Conservation (phyloP, 2,329 filamentous ascomycete genomes). For the Monilinia fructigena region DNA sequence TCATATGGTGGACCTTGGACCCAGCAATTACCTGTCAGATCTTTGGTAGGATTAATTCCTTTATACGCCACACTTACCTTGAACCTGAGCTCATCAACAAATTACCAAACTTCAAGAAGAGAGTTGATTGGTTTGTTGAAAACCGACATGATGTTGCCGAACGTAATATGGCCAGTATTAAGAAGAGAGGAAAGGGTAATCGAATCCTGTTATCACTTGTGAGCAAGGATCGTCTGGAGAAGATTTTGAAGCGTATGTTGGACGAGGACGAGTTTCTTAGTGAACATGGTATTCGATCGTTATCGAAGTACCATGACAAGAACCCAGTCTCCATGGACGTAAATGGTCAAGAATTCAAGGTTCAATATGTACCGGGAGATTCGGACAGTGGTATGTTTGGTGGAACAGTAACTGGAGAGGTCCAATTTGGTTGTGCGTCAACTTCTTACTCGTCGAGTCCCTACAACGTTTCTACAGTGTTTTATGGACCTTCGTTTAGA, state of each 20-base stretch:
- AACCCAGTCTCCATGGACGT: constrained; percentile 94
- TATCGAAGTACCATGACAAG: constrained; percentile 89
- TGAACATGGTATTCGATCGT: constrained; percentile 83
- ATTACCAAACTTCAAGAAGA: constrained; percentile 88
- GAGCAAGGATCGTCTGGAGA: constrained; percentile 85
- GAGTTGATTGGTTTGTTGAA: constrained; percentile 90
- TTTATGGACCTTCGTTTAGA: constrained; percentile 86
- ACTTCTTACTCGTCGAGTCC: constrained; percentile 90
- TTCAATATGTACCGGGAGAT: constrained; percentile 90
- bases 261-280: constrained; percentile 92
- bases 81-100: constrained; percentile 92
- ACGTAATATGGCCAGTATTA: constrained; percentile 92
- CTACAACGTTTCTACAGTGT: constrained; percentile 95
- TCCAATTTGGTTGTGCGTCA: constrained; percentile 94
- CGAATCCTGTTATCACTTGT: constrained; percentile 85
- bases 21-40: constrained; percentile 87
- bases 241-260: constrained; percentile 88
- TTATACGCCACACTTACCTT: constrained; percentile 89
- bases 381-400: constrained; percentile 94
- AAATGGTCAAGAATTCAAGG: constrained; percentile 84
- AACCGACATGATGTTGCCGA: constrained; percentile 84
- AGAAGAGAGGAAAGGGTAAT: constrained; percentile 84
- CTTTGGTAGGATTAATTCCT: constrained; percentile 89
- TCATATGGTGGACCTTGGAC: constrained; percentile 93
- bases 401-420: constrained; percentile 96